Evolutionary conservation across 768 basidiomycete species (phyloP).

Genomic region (Phaeolepiota aurea): DNA sequence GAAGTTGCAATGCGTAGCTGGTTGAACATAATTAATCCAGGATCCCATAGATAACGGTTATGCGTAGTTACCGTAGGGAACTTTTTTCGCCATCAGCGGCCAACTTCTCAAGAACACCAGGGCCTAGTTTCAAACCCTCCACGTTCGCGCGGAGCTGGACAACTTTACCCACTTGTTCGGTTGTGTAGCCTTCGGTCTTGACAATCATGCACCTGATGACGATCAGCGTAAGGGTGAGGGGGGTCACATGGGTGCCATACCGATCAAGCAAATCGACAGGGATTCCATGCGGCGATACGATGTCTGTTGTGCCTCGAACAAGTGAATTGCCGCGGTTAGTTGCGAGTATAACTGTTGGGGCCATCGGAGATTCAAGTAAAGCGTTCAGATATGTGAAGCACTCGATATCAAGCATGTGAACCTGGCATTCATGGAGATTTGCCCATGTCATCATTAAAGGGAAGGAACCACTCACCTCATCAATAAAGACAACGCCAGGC

Average conservation of each 20-base stretch:
- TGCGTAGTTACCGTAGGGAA: slow-evolving; percentile 54
- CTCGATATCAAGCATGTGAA: slow-evolving; percentile 99
- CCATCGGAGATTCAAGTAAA: slow-evolving; percentile 91
- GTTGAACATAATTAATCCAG: not conserved
- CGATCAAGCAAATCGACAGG: slow-evolving; percentile 92
- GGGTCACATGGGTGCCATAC: slow-evolving; percentile 29
- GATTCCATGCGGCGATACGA: slow-evolving; percentile 87
- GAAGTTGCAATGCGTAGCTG: slow-evolving; percentile 86
- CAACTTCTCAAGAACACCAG: slow-evolving; percentile 72
- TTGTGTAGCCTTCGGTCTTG: slow-evolving; percentile 76
- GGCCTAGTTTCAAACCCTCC: slow-evolving; percentile 73
- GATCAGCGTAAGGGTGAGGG: not conserved
- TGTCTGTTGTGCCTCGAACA: slow-evolving; percentile 89
- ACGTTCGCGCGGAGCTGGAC: slow-evolving; percentile 79
- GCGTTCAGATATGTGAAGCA: slow-evolving; percentile 98
- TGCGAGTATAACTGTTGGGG: slow-evolving; percentile 94
- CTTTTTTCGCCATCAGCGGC: slow-evolving; percentile 77
- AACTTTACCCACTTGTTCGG: slow-evolving; percentile 81
- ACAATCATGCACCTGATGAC: slow-evolving; percentile 60
- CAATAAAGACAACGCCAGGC: slow-evolving; percentile 96
- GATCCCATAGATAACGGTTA: not conserved
- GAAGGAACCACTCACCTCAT: slow-evolving; percentile 60
- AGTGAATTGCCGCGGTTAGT: slow-evolving; percentile 92
- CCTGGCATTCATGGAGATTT: slow-evolving; percentile 47
- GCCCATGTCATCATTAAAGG: too few species aligned